Percentiles rank a stretch among this genome's conserved stretches.
Evolutionary conservation across 495 filamentous ascomycete genomes (phyloP).

Genomic region (Penicillium lividum): DNA sequence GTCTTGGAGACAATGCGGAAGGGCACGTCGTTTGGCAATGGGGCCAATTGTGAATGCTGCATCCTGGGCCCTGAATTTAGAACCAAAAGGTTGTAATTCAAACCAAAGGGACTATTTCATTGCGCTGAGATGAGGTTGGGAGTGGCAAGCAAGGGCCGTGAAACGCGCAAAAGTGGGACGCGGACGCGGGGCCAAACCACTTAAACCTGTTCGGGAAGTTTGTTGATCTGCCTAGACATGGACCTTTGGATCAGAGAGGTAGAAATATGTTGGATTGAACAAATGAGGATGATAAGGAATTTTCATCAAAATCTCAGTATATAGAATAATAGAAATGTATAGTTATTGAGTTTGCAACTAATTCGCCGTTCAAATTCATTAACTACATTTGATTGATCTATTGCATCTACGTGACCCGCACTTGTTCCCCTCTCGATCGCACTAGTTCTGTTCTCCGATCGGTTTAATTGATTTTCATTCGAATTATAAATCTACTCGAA

Average conservation of each 20-base stretch:
- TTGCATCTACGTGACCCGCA: constrained; percentile 17
- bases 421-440: neutral
- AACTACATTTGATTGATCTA: neutral
- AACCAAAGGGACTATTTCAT: neutral
- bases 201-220: constrained; percentile 49
- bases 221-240: constrained; percentile 31
- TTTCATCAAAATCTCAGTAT: too few relatives aligned
- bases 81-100: neutral
- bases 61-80: constrained; percentile 31
- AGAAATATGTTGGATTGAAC: too few relatives aligned
- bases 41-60: constrained; percentile 83
- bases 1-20: constrained; percentile 96
- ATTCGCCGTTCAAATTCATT: neutral
- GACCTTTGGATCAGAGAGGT: neutral
- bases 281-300: too few relatives aligned
- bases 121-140: neutral
- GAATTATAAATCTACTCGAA: too few relatives aligned
- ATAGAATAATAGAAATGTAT: too few relatives aligned
- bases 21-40: constrained; percentile 80
- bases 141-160: constrained; percentile 4
- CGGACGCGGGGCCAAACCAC: constrained; percentile 35
- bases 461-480: neutral
- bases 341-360: neutral
- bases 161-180: constrained; percentile 18
- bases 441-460: neutral